These are phyloP conservation scores for Saccharomycopsis malanga DNA, from an alignment of 805 yeast species.

Conservation along the genomic window DNA sequence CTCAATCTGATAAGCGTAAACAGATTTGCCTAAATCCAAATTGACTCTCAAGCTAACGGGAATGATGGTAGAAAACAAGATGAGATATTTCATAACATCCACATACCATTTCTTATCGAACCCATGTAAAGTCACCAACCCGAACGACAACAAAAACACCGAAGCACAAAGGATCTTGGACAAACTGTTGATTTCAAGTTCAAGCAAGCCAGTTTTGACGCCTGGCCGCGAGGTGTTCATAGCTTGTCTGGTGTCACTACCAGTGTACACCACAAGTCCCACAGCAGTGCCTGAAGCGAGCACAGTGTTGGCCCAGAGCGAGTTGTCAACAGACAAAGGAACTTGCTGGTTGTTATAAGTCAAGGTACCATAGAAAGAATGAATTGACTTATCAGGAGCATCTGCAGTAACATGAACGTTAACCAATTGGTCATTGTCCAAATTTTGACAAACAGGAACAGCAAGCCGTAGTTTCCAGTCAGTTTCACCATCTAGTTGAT, in stretches of 20 bases:
- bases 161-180: slow-evolving; percentile 84
- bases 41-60: slow-evolving; percentile 95
- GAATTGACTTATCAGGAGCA: slow-evolving; percentile 82
- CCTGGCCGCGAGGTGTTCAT: slow-evolving; percentile 86
- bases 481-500: slow-evolving; percentile 97
- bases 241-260: slow-evolving; percentile 88
- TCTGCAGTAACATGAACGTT: slow-evolving; percentile 57
- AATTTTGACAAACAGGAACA: slow-evolving; percentile 59
- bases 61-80: slow-evolving; percentile 87
- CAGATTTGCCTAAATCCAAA: slow-evolving; percentile 90
- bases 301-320: slow-evolving; percentile 97
- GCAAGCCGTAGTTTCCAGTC: slow-evolving; percentile 95
- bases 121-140: slow-evolving; percentile 76
- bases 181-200: slow-evolving; percentile 80
- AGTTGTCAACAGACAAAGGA: slow-evolving; percentile 79
- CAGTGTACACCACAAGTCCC: slow-evolving; percentile 87
- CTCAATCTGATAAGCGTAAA: slow-evolving; percentile 91
- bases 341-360: slow-evolving; percentile 49
- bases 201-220: slow-evolving; percentile 84
- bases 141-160: slow-evolving; percentile 71
- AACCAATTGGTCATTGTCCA: slow-evolving; percentile 44
- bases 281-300: slow-evolving; percentile 89
- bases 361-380: slow-evolving; percentile 70
- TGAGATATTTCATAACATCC: slow-evolving; percentile 83
- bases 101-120: slow-evolving; percentile 67